Evolutionary conservation across 2,329 filamentous ascomycete genomes (phyloP).

Genomic region (Xylariaceae sp.): DNA sequence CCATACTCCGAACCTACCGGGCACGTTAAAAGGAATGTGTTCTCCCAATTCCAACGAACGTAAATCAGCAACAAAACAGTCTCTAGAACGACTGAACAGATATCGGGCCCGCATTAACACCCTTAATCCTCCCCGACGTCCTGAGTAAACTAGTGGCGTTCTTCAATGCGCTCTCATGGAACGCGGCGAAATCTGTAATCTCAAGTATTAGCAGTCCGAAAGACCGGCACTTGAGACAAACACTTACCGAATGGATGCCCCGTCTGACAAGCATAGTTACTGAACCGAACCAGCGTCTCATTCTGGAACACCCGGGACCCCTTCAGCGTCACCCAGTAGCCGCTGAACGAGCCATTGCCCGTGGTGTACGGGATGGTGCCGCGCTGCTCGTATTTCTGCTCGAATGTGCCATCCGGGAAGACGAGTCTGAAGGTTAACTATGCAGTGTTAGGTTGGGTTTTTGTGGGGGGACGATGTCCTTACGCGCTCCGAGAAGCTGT

Average conservation of each 20-base stretch:
- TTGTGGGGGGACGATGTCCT: not conserved
- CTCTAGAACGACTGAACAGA: constrained; percentile 14
- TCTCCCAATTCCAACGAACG: too few relatives aligned
- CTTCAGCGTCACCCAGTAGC: constrained; percentile 14
- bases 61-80: too few relatives aligned
- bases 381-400: constrained; percentile 15
- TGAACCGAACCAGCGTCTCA: constrained; percentile 10
- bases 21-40: too few relatives aligned
- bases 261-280: constrained; percentile 15
- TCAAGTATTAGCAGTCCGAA: not conserved
- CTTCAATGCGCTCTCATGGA: constrained; percentile 2
- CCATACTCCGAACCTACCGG: too few relatives aligned
- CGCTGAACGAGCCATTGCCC: constrained; percentile 16
- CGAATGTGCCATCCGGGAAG: constrained; percentile 16
- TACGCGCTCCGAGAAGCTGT: constrained; percentile 10
- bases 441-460: too few relatives aligned
- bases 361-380: constrained; percentile 7
- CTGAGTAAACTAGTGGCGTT: constrained; percentile 12
- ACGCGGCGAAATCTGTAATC: constrained; percentile 6
- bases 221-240: too few relatives aligned
- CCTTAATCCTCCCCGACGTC: not conserved
- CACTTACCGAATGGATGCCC: constrained; percentile 15
- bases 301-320: constrained; percentile 14
- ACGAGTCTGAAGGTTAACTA: constrained; percentile 5
- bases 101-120: constrained; percentile 3